Evolutionary conservation across 805 yeast species (phyloP).

Genomic region (Kuraishia floccosa): DNA sequence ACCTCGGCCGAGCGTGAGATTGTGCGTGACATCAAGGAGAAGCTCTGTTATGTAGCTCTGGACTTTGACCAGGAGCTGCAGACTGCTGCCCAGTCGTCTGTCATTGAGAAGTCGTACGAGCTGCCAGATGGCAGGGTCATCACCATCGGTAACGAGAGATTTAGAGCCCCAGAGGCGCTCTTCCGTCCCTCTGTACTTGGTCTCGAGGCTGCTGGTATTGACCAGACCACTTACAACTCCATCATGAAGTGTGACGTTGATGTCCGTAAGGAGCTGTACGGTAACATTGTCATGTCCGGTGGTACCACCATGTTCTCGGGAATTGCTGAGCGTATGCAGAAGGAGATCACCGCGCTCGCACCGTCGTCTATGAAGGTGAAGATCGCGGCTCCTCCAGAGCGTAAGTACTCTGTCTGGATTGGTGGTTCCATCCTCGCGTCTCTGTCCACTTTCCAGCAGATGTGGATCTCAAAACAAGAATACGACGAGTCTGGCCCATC

Average conservation of each 20-base stretch:
- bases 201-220: slow-evolving; percentile 96
- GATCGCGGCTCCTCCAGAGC: slow-evolving; percentile 98
- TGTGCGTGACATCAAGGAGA: slow-evolving; percentile 90
- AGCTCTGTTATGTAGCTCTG: slow-evolving; percentile 96
- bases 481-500: slow-evolving; percentile 99
- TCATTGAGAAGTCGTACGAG: slow-evolving; percentile 98
- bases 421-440: slow-evolving; percentile 99
- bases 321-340: slow-evolving; percentile 99
- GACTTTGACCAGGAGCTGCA: slow-evolving; percentile 99
- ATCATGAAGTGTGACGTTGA: slow-evolving; percentile 99
- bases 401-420: slow-evolving; percentile 99
- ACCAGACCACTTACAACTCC: slow-evolving; percentile 91
- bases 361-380: slow-evolving; percentile 99
- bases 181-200: slow-evolving; percentile 94
- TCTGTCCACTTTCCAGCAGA: slow-evolving; percentile 98
- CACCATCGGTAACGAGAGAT: slow-evolving; percentile 99
- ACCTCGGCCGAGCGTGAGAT: slow-evolving; percentile 99
- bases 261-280: slow-evolving; percentile 97
- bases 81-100: slow-evolving; percentile 96
- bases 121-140: slow-evolving; percentile 99
- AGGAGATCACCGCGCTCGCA: slow-evolving; percentile 98
- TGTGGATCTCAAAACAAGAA: slow-evolving; percentile 99
- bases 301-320: slow-evolving; percentile 99
- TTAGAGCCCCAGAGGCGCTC: slow-evolving; percentile 99
- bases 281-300: slow-evolving; percentile 99